Base-by-base conservation (phyloP, 805 yeast genomes). In the Pichia californica region DNA sequence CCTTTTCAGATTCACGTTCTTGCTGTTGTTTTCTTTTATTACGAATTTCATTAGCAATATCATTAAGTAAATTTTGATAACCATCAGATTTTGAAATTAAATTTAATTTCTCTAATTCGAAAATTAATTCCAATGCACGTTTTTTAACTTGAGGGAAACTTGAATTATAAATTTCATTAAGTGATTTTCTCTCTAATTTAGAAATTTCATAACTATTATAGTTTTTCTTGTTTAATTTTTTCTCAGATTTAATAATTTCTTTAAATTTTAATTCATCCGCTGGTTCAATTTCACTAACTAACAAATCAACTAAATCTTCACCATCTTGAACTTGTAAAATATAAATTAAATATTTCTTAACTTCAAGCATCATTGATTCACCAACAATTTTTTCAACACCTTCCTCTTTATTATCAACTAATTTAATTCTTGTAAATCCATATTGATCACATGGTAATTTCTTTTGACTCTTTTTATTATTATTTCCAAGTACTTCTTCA, bases 311-410 rank as follows among this genome's bases (percentile, higher is more conserved):
- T 42, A 87, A 63, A 40, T 84, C 91, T 43, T 82, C 73, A 36
- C 91, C 69, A 49, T 79, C 81, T 66, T 93, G 97, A 6, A 93
- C 85, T 51, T 88, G 79, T 49, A 89, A 77, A 55, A 91, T 78
- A 56, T 88, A 88, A 14, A 83, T 64, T n/a, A 89, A 66, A 52
- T 88, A 83, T 49, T 95, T 69, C 59, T 91, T 91, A 0, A 84
- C 88, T 56, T 87, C 88, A 41, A 87, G 73, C 54, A 82, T 67
- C 26, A 86, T 63, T 6, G 83, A 45, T 14, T 47, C 40, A 9
- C 38, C 38, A 34, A 41, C 23, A 16, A 45, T 18, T 15, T 41
- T 45, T 8, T 47, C 36, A 31, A 29, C 34, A 4, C 32, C 43
- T 19, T 36, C 36, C 6, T 36, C 36, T n/a, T 30, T 35, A 9